phyloP scores from a whole-genome alignment of 208 protist genomes.

The Leishmania gerbilli region DNA sequence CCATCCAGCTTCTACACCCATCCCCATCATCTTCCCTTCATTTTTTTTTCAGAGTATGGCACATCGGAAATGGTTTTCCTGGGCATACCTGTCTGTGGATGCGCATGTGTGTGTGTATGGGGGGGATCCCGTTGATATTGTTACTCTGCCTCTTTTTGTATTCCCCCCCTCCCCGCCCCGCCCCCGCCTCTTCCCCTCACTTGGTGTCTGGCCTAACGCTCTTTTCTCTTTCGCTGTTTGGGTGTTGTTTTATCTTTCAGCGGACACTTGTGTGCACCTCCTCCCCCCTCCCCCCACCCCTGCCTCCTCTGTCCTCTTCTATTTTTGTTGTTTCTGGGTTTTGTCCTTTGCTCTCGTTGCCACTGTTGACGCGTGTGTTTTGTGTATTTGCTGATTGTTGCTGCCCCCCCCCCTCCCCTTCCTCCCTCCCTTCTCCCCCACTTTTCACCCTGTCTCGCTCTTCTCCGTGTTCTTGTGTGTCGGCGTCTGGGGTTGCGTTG shows the following conservation, averaged over 20 bases:
- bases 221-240: background rate
- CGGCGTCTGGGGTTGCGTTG: background rate
- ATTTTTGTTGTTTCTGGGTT: background rate
- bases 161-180: no score
- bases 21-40: background rate
- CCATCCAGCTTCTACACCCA: background rate
- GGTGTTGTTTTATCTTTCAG: background rate
- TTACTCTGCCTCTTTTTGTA: background rate
- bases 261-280: background rate
- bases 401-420: background rate
- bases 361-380: slow-evolving; percentile 15
- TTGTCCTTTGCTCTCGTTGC: background rate
- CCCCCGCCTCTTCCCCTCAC: background rate
- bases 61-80: background rate
- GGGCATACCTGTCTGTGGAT: background rate
- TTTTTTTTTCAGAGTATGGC: background rate
- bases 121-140: background rate
- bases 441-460: background rate
- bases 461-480: background rate
- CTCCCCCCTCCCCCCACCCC: no score
- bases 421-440: background rate
- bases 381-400: background rate
- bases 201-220: background rate
- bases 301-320: background rate
- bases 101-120: slow-evolving; percentile 2